phyloP scores from a whole-genome alignment of 495 filamentous ascomycete species.

The Cetradonia linearis region DNA sequence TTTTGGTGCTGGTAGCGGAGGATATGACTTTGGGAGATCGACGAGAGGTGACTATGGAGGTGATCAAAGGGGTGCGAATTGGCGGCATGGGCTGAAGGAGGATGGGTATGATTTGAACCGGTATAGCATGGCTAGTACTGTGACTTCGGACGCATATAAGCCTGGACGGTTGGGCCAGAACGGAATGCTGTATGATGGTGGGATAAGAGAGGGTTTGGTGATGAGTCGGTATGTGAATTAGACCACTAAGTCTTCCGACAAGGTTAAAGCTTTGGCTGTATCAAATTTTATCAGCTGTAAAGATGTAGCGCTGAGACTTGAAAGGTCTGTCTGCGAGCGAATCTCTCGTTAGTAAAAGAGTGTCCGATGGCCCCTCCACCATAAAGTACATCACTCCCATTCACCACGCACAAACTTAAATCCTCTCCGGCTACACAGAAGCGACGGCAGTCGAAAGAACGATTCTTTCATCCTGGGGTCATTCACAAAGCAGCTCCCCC shows the following conservation, averaged over 20 bases:
- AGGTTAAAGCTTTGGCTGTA: too few relatives aligned
- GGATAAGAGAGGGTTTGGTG: neutral
- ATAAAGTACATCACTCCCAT: neutral
- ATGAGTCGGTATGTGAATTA: too few relatives aligned
- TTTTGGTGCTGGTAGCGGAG: neutral
- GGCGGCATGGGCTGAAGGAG: neutral
- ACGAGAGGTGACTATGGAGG: neutral
- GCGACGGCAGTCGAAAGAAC: neutral
- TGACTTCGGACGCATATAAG: neutral
- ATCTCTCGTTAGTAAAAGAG: neutral
- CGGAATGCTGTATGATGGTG: neutral
- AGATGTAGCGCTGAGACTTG: too few relatives aligned
- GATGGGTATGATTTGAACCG: too few relatives aligned
- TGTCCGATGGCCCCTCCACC: neutral
- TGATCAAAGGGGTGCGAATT: neutral
- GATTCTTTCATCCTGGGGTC: neutral
- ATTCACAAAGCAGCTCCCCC: slow-evolving; percentile 13
- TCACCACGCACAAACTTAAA: neutral
- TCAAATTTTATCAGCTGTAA: neutral
- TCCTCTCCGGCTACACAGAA: neutral
- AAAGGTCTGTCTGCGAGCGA: neutral
- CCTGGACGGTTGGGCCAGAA: neutral
- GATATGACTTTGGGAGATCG: too few relatives aligned
- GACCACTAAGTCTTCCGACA: too few relatives aligned
- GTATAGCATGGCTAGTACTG: neutral